Conservation (phyloP, 768 basidiomycete species). For the Amanita pseudoporphyria region DNA sequence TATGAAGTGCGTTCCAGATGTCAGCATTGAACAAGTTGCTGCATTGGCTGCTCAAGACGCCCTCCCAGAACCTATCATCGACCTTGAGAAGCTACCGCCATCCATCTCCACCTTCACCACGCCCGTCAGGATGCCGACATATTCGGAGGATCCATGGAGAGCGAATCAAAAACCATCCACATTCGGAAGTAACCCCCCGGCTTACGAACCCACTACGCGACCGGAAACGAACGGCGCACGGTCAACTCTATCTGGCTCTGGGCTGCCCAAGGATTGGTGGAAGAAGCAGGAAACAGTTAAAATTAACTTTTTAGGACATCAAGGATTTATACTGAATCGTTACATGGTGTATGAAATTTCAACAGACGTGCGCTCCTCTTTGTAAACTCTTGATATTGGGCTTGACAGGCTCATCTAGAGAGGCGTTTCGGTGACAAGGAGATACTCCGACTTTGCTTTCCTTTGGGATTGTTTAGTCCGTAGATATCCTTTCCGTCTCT, state of each 20-base stretch:
- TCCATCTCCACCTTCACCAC: conserved; percentile 42
- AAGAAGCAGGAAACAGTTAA: conserved; percentile 65
- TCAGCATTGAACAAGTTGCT: conserved; percentile 75
- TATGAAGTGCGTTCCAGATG: conserved; percentile 32
- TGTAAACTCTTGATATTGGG: background rate
- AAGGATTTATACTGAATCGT: conserved; percentile 86
- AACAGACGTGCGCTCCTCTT: conserved; percentile 49
- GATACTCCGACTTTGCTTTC: conserved; percentile 92
- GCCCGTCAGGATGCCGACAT: conserved; percentile 30
- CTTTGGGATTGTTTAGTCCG: conserved; percentile 79
- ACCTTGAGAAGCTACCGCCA: conserved; percentile 47
- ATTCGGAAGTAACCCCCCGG: conserved; percentile 19
- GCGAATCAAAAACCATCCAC: conserved; percentile 24
- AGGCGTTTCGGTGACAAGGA: conserved; percentile 60
- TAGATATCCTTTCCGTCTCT: conserved; percentile 89
- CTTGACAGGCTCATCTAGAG: conserved; percentile 28
- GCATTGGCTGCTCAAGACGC: conserved; percentile 68
- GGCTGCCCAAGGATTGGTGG: conserved; percentile 81
- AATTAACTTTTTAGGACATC: conserved; percentile 73
- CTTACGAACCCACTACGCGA: conserved; percentile 17
- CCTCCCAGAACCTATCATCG: conserved; percentile 64
- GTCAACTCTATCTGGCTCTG: conserved; percentile 60
- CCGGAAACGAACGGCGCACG: conserved; percentile 32
- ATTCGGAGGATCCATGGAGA: conserved; percentile 66
- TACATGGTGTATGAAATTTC: conserved; percentile 78